Base-by-base conservation (phyloP, 768 basidiomycete species). In the Boletus barrowsii region DNA sequence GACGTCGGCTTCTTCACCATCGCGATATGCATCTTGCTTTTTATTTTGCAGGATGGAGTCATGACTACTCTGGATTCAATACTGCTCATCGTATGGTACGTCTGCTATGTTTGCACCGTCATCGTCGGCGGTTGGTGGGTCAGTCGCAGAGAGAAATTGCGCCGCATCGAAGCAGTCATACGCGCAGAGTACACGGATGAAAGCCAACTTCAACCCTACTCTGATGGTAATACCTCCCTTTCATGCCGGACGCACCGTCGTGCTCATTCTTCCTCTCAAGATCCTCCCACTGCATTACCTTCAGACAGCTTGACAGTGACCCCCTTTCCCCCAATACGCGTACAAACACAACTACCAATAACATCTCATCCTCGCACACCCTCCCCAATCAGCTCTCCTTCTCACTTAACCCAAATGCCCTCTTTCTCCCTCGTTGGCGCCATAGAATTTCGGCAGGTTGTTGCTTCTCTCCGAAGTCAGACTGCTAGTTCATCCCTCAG, bases 1-100 rank as follows among this genome's bases (percentile, higher is more conserved):
- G 97, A 99, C 69, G 90, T 96, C 32, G 87, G 90, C 6, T 98
- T 98, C 78, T 98, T 98, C 73, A 84, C 89, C n/a, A 62, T 82
- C 10, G 88, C 96, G 0, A 84, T 98, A 40, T 50, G 72, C n/a
- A 60, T 90, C n/a, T 76, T 97, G 2, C 77, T 98, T 13, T 65
- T 79, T 15, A 90, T 90, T 35, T 78, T 98, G 9, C 81, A 78
- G 65, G 97, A 99, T 65, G 83, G 86, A 6, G 71, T 72, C 26
- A 86, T 99, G 14, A 49, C 73, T 73, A 48, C 70, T 75, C 8
- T 85, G 82, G 97, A 99, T 69, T 84, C 93, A 0, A 78, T 73
- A 2, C 44, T 77, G 7, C 81, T 98, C 72, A 75, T 97, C 41
- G 75, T 68, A 3, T 76, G 91, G 53, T 98, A 99, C 70, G 48